Evolutionary conservation across 768 basidiomycete genomes (phyloP), one percentile per base, ranked within the genome.

Genomic region (Psilocybe cyanescens): DNA sequence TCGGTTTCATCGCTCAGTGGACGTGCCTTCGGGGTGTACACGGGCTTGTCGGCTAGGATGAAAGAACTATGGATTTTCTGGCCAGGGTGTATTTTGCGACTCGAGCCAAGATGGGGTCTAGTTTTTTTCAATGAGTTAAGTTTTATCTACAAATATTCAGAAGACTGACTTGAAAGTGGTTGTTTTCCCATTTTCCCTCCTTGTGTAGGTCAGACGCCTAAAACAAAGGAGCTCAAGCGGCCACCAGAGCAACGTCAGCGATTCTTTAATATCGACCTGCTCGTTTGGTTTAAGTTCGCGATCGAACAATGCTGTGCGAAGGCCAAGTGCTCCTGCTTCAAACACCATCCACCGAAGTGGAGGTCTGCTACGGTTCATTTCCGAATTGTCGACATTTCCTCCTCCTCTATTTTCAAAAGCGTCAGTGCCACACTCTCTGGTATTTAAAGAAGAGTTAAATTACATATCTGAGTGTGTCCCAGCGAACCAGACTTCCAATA

Each of bases 401-500:
- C 71, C 61, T 59, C 72, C 49, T 35, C 68, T 59, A 58, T 30
- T 33, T 9, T 11, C 3, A 17, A 5, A 50, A 29, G 14, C 29
- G 31, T n/a, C 3, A 12, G 14, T 24, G 24, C 24, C 24, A 30
- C 14, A 8, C 12, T n/a, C 11, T 19, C 14, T 12, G n/a, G n/a
- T 3, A 24, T 4, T 41, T 11, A 8, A 12, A 50, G 24, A 37
- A 3, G 7, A 14, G 11, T 35, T 16, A 4, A 51, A 55, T 30
- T 11, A 61, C 60, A 61, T 61, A 51, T 77, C 76, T 0, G 74
- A 74, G 49, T 68, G 67, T 4, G 67, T 68, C 8, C 67, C 67
- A 4, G 67, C 63, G 63, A 68, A 68, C 67, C 67, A 77, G 5
- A 76, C 76, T 51, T 77, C 76, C 39, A 74, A 71, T 9, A 68